Evolutionary conservation across 2,329 filamentous ascomycete species (phyloP).

Genomic region (Xylariaceae sp.): DNA sequence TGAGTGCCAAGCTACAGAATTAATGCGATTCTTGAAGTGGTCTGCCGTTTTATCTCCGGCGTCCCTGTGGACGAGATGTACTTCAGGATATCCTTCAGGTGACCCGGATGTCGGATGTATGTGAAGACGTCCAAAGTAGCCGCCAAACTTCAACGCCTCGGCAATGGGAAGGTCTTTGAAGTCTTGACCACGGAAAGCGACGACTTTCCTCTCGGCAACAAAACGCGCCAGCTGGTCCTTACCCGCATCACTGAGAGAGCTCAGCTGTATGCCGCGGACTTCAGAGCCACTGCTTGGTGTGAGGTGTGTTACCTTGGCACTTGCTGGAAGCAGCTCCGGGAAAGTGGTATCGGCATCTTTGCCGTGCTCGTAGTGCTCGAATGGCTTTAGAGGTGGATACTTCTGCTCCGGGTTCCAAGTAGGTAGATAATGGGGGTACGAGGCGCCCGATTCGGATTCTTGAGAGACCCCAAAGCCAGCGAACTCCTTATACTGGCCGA

Average conservation of each 20-base stretch:
- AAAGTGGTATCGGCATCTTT: conserved; percentile 68
- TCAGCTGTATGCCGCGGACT: conserved; percentile 67
- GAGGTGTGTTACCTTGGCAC: conserved; percentile 53
- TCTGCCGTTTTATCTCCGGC: conserved; percentile 59
- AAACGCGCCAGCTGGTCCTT: conserved; percentile 75
- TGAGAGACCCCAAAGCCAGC: conserved; percentile 22
- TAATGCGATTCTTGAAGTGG: conserved; percentile 65
- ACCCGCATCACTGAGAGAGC: conserved; percentile 60
- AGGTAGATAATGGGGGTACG: conserved; percentile 69
- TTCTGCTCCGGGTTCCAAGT: conserved; percentile 63
- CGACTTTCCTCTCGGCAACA: conserved; percentile 73
- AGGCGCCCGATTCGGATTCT: conserved; percentile 29
- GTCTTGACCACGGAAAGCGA: conserved; percentile 74
- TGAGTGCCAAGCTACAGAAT: conserved; percentile 82
- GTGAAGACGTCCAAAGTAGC: conserved; percentile 77
- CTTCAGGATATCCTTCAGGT: conserved; percentile 67
- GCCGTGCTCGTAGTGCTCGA: conserved; percentile 71
- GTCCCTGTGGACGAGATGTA: conserved; percentile 74
- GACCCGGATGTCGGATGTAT: conserved; percentile 77
- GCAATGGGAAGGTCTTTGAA: conserved; percentile 66
- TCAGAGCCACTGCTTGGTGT: conserved; percentile 73
- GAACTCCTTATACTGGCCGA: conserved; percentile 29
- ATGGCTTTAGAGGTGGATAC: conserved; percentile 63
- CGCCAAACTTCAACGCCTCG: conserved; percentile 64
- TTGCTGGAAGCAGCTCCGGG: conserved; percentile 59